phyloP scores from a whole-genome alignment of 1,284 basidiomycete species.

The Ganoderma sinense region DNA sequence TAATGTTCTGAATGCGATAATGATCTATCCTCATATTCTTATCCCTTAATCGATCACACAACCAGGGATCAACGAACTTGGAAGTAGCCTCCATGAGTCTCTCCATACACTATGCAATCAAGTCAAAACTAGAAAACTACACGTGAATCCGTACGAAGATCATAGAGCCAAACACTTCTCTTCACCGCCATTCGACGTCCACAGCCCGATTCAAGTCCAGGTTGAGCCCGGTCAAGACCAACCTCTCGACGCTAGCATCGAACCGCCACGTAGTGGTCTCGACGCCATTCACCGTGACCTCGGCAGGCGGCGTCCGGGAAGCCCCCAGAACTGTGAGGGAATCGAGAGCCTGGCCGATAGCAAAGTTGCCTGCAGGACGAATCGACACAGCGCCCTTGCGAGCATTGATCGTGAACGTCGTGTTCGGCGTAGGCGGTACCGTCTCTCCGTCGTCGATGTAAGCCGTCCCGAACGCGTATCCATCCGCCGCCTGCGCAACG shows the following conservation, averaged over 20 bases:
- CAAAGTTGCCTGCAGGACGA: conserved; percentile 43
- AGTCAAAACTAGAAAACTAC: too few species aligned
- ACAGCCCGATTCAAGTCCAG: conserved; percentile 25
- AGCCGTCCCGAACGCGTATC: conserved; percentile 59
- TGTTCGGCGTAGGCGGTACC: conserved; percentile 57
- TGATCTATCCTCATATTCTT: too few species aligned
- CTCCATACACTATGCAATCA: too few species aligned
- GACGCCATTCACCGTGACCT: conserved; percentile 25
- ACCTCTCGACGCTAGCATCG: conserved; percentile 22
- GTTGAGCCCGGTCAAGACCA: conserved; percentile 24
- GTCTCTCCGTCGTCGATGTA: conserved; percentile 74
- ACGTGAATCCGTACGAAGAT: too few species aligned
- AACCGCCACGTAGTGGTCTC: conserved; percentile 26
- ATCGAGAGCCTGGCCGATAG: conserved; percentile 39
- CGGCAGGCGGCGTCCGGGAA: conserved; percentile 34
- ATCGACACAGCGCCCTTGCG: conserved; percentile 44
- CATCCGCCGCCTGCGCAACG: conserved; percentile 55
- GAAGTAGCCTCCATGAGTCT: too few species aligned
- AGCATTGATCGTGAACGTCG: conserved; percentile 50
- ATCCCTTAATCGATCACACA: too few species aligned
- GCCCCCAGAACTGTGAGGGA: conserved; percentile 45
- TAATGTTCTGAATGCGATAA: too few species aligned
- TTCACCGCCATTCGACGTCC: conserved; percentile 25
- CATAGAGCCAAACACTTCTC: too few species aligned
- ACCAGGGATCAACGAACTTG: too few species aligned